A percentile compares a stretch with the other conserved stretches of the same genome.
Evolutionary conservation across 306 rosid species (phyloP).

Genomic region (Luffa acutangula): DNA sequence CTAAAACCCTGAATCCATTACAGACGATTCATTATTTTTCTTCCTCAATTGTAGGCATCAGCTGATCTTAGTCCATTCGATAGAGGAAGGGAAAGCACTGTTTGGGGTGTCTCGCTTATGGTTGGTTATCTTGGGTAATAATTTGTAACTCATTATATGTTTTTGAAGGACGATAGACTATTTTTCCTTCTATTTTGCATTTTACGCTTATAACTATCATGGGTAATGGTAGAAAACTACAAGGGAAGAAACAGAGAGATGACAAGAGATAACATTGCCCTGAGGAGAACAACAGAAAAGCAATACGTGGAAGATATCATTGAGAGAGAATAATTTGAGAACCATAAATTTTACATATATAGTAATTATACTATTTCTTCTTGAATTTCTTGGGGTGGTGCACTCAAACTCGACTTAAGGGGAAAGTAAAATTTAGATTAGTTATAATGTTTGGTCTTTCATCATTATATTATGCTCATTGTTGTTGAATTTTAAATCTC

Average conservation of each 20-base stretch:
- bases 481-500: background rate
- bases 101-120: conserved; percentile 88
- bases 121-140: conserved; percentile 89
- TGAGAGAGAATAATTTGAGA: background rate
- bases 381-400: background rate
- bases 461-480: background rate
- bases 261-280: background rate
- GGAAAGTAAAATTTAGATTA: background rate
- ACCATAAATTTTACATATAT: background rate
- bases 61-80: conserved; percentile 61
- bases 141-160: conserved; percentile 10
- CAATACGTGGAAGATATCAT: background rate
- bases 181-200: background rate
- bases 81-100: conserved; percentile 91
- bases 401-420: background rate
- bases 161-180: background rate
- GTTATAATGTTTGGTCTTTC: background rate
- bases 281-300: background rate
- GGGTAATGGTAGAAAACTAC: background rate
- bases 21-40: conserved; percentile 17
- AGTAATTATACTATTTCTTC: background rate
- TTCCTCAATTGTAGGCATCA: conserved; percentile 62
- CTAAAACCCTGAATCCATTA: background rate
- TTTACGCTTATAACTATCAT: background rate
- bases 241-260: background rate